These are phyloP conservation scores for Cicer pinnatifidum DNA, from an alignment of 306 rosid genomes.

Conservation along the genomic window DNA sequence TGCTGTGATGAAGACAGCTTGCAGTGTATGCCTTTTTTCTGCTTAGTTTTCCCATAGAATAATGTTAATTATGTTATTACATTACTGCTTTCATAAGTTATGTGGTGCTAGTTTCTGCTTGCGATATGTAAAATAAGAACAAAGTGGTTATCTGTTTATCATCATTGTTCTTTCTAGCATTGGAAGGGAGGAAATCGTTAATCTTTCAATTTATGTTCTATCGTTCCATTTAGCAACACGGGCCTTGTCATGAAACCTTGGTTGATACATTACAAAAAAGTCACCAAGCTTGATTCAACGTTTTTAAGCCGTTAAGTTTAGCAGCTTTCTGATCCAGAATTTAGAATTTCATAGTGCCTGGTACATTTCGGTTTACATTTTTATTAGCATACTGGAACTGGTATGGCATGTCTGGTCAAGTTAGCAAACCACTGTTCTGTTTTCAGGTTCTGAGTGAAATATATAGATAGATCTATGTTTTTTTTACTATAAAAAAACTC, in stretches of 20 bases:
- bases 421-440: constrained; percentile 1
- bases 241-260: constrained; percentile 31
- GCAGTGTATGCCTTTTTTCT: constrained; percentile 70
- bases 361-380: not conserved
- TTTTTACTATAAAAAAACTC: constrained; percentile 4
- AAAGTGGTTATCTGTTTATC: constrained; percentile 30
- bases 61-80: constrained; percentile 5
- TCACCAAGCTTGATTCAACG: constrained; percentile 2
- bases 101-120: constrained; percentile 30
- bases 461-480: not conserved
- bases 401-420: not conserved
- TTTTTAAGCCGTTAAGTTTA: constrained; percentile 11
- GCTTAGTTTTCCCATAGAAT: constrained; percentile 30
- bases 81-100: constrained; percentile 19
- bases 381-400: constrained; percentile 22
- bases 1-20: constrained; percentile 88
- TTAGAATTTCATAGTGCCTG: constrained; percentile 1
- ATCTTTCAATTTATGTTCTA: constrained; percentile 7
- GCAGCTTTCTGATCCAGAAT: constrained; percentile 30
- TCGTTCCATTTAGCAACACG: constrained; percentile 5
- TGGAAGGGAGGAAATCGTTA: constrained; percentile 3
- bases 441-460: constrained; percentile 21
- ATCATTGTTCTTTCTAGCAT: constrained; percentile 24
- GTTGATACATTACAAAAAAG: constrained; percentile 16
- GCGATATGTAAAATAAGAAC: constrained; percentile 21